phyloP scores from a whole-genome alignment of 495 filamentous ascomycete genomes.

The Friedmanniomyces simplex region DNA sequence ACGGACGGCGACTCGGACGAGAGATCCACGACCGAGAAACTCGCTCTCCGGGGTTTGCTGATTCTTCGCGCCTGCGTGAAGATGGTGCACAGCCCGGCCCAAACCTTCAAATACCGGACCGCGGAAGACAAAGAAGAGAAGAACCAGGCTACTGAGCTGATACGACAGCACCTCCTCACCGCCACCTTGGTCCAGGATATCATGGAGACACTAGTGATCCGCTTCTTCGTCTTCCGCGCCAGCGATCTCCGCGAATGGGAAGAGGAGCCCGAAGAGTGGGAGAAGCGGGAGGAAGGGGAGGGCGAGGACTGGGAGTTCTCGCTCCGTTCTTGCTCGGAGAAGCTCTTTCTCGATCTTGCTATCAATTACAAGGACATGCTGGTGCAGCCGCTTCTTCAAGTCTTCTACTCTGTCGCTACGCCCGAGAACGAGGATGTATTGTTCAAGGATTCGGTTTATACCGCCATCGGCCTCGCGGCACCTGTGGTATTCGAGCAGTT shows the following conservation, averaged over 20 bases:
- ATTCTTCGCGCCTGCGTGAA: conserved; percentile 73
- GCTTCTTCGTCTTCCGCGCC: conserved; percentile 79
- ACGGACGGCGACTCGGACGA: conserved; percentile 43
- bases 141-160: conserved; percentile 47
- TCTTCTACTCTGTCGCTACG: conserved; percentile 61
- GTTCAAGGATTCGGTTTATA: conserved; percentile 87
- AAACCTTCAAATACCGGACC: conserved; percentile 72
- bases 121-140: conserved; percentile 60
- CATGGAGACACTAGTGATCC: conserved; percentile 71
- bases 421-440: conserved; percentile 58
- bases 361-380: conserved; percentile 74
- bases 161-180: conserved; percentile 64
- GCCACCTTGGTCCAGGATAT: conserved; percentile 63
- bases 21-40: conserved; percentile 56
- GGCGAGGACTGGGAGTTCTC: conserved; percentile 79
- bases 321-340: conserved; percentile 82
- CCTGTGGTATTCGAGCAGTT: conserved; percentile 56
- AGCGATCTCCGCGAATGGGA: conserved; percentile 83
- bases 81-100: conserved; percentile 68
- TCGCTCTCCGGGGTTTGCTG: conserved; percentile 69
- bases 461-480: conserved; percentile 77
- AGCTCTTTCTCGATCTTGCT: conserved; percentile 82
- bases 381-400: conserved; percentile 60
- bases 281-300: conserved; percentile 66
- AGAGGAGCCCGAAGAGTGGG: conserved; percentile 88